Evolutionary conservation across 164 flowering plant genomes (phyloP).

Genomic region (Nelumbo lutea): DNA sequence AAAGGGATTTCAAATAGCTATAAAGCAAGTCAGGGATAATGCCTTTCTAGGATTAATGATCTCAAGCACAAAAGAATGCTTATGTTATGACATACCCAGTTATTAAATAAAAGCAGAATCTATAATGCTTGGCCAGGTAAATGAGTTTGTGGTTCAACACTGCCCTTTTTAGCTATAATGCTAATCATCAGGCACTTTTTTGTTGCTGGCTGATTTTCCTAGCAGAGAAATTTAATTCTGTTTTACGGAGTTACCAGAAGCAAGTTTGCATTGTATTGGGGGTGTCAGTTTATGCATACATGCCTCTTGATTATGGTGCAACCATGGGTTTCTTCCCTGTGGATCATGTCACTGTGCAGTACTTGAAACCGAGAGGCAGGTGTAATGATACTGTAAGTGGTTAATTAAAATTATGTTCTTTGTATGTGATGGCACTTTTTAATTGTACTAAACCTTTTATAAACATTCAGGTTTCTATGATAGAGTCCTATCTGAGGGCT

Average conservation of each 20-base stretch:
- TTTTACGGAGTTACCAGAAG: too few relatives aligned
- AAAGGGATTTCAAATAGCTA: background rate
- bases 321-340: too few relatives aligned
- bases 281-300: too few relatives aligned
- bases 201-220: too few relatives aligned
- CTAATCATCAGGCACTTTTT: too few relatives aligned
- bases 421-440: background rate
- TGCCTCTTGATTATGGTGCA: too few relatives aligned
- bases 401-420: background rate
- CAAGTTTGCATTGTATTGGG: too few relatives aligned
- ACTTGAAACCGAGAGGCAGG: constrained; percentile 85
- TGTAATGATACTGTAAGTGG: constrained; percentile 82
- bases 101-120: too few relatives aligned
- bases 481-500: constrained; percentile 77
- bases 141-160: too few relatives aligned
- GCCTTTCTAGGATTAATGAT: background rate
- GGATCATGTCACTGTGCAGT: constrained; percentile 42
- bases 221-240: too few relatives aligned
- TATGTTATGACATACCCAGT: background rate
- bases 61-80: background rate
- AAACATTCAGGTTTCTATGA: constrained; percentile 58
- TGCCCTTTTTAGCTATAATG: too few relatives aligned
- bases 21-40: background rate
- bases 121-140: too few relatives aligned
- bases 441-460: background rate